These are phyloP conservation scores for Mucor sp. DNA, from an alignment of 371 early-diverging fungal species.

Conservation along the genomic window DNA sequence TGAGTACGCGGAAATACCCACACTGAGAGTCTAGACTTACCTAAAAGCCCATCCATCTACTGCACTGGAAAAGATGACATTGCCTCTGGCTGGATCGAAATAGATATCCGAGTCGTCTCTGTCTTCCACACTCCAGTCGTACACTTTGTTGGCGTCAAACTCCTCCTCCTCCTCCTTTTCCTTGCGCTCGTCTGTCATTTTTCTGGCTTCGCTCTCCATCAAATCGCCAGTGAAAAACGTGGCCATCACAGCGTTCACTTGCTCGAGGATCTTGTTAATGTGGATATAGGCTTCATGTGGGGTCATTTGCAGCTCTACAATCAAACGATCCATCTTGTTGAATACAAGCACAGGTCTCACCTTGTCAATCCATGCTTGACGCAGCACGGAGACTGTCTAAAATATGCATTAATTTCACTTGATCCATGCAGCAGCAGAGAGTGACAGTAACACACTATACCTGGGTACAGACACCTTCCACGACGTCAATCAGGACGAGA, in stretches of 20 bases:
- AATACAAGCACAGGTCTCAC: conserved; percentile 93
- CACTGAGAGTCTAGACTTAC: conserved; percentile 34
- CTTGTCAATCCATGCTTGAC: conserved; percentile 92
- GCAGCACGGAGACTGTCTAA: conserved; percentile 91
- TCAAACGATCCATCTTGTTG: conserved; percentile 98
- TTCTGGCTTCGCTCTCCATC: conserved; percentile 84
- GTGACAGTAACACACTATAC: conserved; percentile 36
- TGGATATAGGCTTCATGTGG: conserved; percentile 91
- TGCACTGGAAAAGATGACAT: conserved; percentile 95
- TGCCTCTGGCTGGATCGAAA: conserved; percentile 93
- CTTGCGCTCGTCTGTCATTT: conserved; percentile 55
- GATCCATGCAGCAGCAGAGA: background rate
- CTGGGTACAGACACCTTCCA: conserved; percentile 99
- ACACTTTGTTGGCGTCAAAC: conserved; percentile 44
- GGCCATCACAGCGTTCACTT: conserved; percentile 95
- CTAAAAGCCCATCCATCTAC: conserved; percentile 99
- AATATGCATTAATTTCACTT: conserved; percentile 1
- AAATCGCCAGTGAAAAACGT: conserved; percentile 89
- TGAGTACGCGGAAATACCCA: background rate
- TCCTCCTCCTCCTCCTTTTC: conserved; percentile 39
- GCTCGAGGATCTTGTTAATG: conserved; percentile 90
- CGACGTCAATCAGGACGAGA: conserved; percentile 96
- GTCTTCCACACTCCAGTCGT: conserved; percentile 86
- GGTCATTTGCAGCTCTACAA: conserved; percentile 91
- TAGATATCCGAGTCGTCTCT: conserved; percentile 91